Percentiles rank a stretch among this genome's conserved stretches.
Conservation (phyloP, 2,329 filamentous ascomycete genomes). For the Proliferodiscus dingleyae region DNA sequence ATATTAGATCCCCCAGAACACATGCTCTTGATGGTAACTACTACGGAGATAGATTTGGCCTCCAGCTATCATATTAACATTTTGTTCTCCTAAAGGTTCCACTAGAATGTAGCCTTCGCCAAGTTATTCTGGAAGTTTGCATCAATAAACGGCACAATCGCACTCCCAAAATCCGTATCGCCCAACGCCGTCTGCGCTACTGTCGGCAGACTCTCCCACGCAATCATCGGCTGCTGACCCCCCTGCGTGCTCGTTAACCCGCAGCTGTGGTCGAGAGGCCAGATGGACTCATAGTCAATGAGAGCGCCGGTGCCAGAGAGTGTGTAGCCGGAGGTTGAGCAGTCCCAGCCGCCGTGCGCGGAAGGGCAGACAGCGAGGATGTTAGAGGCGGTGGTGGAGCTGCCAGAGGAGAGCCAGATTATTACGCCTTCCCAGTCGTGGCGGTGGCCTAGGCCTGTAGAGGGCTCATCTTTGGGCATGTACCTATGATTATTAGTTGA, state of each 20-base stretch:
- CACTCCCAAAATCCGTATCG: slow-evolving; percentile 37
- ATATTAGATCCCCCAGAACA: too few relatives aligned
- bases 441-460: slow-evolving; percentile 41
- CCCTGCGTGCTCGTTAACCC: slow-evolving; percentile 35
- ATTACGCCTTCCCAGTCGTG: slow-evolving; percentile 54
- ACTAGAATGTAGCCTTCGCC: slow-evolving; percentile 34
- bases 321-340: slow-evolving; percentile 35
- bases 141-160: slow-evolving; percentile 39
- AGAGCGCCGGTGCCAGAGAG: slow-evolving; percentile 40
- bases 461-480: slow-evolving; percentile 42
- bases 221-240: slow-evolving; percentile 37
- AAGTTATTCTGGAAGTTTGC: slow-evolving; percentile 37
- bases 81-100: too few relatives aligned
- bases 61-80: too few relatives aligned
- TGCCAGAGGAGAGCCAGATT: slow-evolving; percentile 42
- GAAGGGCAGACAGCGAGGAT: slow-evolving; percentile 47
- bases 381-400: slow-evolving; percentile 30
- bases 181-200: slow-evolving; percentile 34
- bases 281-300: slow-evolving; percentile 45
- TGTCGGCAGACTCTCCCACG: slow-evolving; percentile 39
- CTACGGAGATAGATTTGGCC: too few relatives aligned
- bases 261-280: slow-evolving; percentile 41
- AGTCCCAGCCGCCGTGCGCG: slow-evolving; percentile 46
- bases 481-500: slow-evolving; percentile 37
- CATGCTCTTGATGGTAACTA: too few relatives aligned